Percentiles rank a stretch among this genome's conserved stretches.
These are phyloP conservation scores for Quambalaria eucalypti DNA, from an alignment of 1,284 basidiomycete species.

Conservation along the genomic window DNA sequence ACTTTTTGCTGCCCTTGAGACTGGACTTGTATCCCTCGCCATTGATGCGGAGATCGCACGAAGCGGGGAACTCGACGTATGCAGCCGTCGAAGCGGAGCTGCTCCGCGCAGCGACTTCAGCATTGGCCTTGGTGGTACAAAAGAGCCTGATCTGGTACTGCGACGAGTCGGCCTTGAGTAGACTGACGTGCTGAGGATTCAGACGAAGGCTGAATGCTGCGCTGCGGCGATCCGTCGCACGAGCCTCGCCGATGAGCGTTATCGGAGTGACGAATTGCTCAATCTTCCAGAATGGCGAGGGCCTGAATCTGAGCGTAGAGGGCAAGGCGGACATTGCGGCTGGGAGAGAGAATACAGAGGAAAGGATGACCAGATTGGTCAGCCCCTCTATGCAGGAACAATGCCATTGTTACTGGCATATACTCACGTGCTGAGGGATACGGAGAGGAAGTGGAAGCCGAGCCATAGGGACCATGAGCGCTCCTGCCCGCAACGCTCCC, in stretches of 20 bases:
- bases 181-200: not conserved
- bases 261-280: conserved; percentile 23
- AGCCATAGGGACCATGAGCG: conserved; percentile 4
- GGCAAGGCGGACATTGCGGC: not conserved
- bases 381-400: not conserved
- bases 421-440: too few species aligned
- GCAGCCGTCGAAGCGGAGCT: conserved; percentile 5
- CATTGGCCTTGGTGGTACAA: conserved; percentile 29
- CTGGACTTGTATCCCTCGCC: conserved; percentile 18
- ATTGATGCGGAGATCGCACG: conserved; percentile 38
- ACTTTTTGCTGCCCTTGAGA: conserved; percentile 39
- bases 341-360: too few species aligned
- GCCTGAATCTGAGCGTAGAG: conserved; percentile 16
- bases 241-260: conserved; percentile 27
- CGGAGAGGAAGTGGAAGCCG: not conserved
- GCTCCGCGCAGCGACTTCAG: conserved; percentile 19
- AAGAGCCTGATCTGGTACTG: conserved; percentile 28
- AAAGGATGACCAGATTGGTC: not conserved
- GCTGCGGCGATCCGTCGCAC: conserved; percentile 20
- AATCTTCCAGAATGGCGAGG: conserved; percentile 37
- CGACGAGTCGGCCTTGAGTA: not conserved
- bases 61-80: conserved; percentile 35
- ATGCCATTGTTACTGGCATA: not conserved
- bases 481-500: not conserved
- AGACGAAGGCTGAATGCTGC: conserved; percentile 14